Conservation (phyloP, 768 basidiomycete genomes). For the Termitomyces sp. region DNA sequence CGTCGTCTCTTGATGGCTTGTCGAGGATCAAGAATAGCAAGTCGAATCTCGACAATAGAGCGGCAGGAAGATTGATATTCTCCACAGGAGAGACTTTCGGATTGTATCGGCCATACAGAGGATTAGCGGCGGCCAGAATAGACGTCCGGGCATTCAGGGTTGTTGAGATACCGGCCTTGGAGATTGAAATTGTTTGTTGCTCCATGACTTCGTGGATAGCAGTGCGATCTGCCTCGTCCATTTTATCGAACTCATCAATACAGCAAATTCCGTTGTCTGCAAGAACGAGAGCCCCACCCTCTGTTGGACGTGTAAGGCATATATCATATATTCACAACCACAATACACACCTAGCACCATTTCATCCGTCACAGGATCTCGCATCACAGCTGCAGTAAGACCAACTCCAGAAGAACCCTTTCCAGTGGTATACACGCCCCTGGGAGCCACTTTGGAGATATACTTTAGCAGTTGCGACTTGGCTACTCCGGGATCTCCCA, state of each 20-base stretch:
- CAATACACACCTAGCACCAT: conserved; percentile 87
- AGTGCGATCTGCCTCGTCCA: conserved; percentile 97
- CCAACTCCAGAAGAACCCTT: conserved; percentile 98
- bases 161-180: conserved; percentile 98
- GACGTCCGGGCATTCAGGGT: conserved; percentile 97
- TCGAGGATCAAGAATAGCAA: conserved; percentile 95
- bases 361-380: conserved; percentile 98
- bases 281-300: conserved; percentile 98
- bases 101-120: conserved; percentile 97
- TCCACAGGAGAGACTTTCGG: conserved; percentile 97
- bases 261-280: conserved; percentile 99
- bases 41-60: conserved; percentile 94
- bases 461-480: conserved; percentile 98
- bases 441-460: conserved; percentile 96
- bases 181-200: conserved; percentile 99
- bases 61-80: conserved; percentile 98
- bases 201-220: conserved; percentile 99
- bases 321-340: not conserved
- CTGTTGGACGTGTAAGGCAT: conserved; percentile 36
- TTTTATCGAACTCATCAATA: conserved; percentile 99
- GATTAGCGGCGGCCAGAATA: conserved; percentile 96
- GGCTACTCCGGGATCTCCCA: conserved; percentile 99
- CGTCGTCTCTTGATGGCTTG: conserved; percentile 91
- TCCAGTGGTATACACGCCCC: conserved; percentile 97
- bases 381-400: conserved; percentile 98